phyloP scores from a whole-genome alignment of 805 yeast genomes.

The Metschnikowia orientalis region DNA sequence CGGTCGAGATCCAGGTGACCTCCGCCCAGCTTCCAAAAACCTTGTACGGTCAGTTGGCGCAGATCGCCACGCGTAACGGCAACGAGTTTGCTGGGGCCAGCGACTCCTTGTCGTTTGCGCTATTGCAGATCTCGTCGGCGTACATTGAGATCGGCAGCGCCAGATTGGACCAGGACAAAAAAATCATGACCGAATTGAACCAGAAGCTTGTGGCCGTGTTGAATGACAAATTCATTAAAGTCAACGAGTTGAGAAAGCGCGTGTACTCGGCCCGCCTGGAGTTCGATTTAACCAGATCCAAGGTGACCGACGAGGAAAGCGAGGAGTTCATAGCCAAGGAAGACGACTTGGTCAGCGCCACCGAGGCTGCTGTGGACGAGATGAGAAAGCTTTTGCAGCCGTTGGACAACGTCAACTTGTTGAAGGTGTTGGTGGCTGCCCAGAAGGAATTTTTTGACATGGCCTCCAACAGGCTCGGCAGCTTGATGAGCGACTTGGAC shows the following conservation, averaged over 20 bases:
- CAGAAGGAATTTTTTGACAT: slow-evolving; percentile 57
- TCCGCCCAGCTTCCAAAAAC: slow-evolving; percentile 56
- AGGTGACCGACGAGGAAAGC: slow-evolving; percentile 42
- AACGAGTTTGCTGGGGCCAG: slow-evolving; percentile 43
- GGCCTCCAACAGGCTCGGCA: slow-evolving; percentile 32
- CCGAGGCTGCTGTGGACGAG: slow-evolving; percentile 71
- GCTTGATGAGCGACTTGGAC: slow-evolving; percentile 28
- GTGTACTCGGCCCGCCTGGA: slow-evolving; percentile 68
- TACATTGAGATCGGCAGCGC: slow-evolving; percentile 63
- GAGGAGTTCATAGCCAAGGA: slow-evolving; percentile 55
- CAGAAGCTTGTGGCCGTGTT: slow-evolving; percentile 48
- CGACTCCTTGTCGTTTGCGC: slow-evolving; percentile 49
- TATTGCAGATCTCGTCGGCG: slow-evolving; percentile 51
- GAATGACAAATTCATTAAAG: slow-evolving; percentile 56
- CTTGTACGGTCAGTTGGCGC: slow-evolving; percentile 64
- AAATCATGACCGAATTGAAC: slow-evolving; percentile 58
- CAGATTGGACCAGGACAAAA: slow-evolving; percentile 65
- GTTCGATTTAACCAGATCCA: slow-evolving; percentile 67
- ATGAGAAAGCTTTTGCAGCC: slow-evolving; percentile 73
- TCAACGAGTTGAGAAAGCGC: slow-evolving; percentile 55
- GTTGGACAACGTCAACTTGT: slow-evolving; percentile 55
- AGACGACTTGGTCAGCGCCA: slow-evolving; percentile 76
- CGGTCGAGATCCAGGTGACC: slow-evolving; percentile 29
- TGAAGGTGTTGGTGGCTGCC: slow-evolving; percentile 63
- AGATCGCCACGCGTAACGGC: slow-evolving; percentile 46